phyloP scores from a whole-genome alignment of 2,329 filamentous ascomycete species.

The Aspergillus novoparasiticus region DNA sequence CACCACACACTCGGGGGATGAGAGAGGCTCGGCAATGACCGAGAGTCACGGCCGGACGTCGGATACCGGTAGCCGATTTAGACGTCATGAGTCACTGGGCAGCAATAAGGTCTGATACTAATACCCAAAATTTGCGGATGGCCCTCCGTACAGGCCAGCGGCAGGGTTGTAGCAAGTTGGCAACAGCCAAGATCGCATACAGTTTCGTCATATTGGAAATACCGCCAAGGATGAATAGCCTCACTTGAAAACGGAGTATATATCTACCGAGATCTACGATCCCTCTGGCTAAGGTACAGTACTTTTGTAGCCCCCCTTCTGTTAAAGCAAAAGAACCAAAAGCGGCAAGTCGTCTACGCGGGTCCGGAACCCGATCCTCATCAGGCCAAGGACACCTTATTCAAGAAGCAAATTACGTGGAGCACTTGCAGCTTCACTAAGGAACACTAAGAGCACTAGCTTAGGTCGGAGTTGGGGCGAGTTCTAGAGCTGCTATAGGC shows the following conservation, averaged over 20 bases:
- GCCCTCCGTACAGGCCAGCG: neutral
- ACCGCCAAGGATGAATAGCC: neutral
- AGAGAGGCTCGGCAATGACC: neutral
- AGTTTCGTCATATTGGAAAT: neutral
- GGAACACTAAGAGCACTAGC: neutral
- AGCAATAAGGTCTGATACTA: neutral
- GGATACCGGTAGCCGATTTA: neutral
- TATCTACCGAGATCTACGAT: neutral
- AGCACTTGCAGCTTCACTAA: neutral
- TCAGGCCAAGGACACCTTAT: neutral
- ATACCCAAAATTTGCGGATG: neutral
- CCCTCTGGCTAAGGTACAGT: neutral
- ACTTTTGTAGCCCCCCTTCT: neutral
- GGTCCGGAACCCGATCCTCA: neutral
- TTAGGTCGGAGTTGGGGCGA: neutral
- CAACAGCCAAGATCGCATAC: neutral
- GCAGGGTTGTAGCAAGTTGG: neutral
- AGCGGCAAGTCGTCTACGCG: neutral
- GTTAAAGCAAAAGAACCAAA: neutral
- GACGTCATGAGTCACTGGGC: neutral
- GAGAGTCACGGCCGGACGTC: neutral
- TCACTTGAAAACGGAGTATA: neutral
- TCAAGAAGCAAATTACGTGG: neutral
- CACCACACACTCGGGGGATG: no score
- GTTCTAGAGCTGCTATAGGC: neutral